Conservation (phyloP, 768 basidiomycete species). For the Boletellus sp. region DNA sequence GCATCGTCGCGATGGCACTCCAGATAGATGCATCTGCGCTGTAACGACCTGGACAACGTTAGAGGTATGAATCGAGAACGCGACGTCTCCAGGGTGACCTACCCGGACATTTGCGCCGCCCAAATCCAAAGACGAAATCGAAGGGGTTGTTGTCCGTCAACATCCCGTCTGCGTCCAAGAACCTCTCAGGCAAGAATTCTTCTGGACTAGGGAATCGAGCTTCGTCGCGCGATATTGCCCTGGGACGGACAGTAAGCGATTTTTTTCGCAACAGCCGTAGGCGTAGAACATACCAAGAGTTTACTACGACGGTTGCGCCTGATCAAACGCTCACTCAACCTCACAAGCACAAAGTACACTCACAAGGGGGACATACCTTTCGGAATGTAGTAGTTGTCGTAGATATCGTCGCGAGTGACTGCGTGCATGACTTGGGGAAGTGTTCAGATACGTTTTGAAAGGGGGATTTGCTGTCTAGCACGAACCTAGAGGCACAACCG, state of each 20-base stretch:
- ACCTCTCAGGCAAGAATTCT: not conserved
- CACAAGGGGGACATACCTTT: not conserved
- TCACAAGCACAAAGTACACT: not conserved
- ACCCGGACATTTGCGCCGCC: not conserved
- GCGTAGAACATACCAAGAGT: not conserved
- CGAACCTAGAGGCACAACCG: not conserved
- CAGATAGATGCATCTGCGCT: not conserved
- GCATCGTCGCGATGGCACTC: not conserved
- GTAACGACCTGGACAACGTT: not conserved
- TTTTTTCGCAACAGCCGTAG: not conserved
- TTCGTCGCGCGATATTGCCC: not conserved
- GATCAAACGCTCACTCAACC: not conserved
- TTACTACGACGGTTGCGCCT: not conserved
- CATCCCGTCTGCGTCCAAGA: not conserved
- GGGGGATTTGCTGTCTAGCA: not conserved
- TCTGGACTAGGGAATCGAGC: not conserved
- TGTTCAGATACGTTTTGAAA: not conserved
- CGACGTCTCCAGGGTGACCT: not conserved
- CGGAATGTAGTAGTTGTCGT: not conserved
- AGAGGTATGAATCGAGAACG: not conserved
- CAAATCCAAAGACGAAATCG: not conserved
- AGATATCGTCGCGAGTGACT: not conserved
- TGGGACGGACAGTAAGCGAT: not conserved
- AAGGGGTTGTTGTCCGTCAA: not conserved
- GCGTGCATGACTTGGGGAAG: not conserved